Conservation (phyloP, 2,329 filamentous ascomycete species). For the Colletotrichum eremochloae region DNA sequence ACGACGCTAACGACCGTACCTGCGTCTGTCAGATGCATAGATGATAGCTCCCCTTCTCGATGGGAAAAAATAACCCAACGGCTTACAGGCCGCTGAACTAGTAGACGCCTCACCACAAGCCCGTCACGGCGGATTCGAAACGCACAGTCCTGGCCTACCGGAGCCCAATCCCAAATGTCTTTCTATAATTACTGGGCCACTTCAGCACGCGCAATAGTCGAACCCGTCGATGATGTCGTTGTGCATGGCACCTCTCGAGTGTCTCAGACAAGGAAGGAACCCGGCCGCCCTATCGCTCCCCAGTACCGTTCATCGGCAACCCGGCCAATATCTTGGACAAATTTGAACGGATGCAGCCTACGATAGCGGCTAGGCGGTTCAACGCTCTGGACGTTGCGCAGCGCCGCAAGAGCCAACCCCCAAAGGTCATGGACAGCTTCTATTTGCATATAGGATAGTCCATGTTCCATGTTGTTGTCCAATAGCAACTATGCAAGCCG, state of each 20-base stretch:
- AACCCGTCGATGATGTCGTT: neutral
- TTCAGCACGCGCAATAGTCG: neutral
- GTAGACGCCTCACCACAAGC: conserved; percentile 16
- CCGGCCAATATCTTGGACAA: neutral
- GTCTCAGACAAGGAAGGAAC: neutral
- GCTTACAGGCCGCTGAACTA: conserved; percentile 3
- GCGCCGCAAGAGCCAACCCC: neutral
- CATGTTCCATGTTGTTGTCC: neutral
- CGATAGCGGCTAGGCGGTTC: neutral
- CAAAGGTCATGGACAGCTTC: neutral
- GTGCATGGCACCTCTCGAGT: neutral
- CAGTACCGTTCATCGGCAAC: neutral
- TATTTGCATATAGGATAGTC: neutral
- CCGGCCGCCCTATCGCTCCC: neutral
- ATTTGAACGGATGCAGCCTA: neutral
- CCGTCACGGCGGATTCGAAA: conserved; percentile 1
- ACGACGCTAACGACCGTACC: conserved; percentile 12
- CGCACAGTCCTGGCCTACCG: conserved; percentile 6
- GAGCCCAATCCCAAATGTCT: neutral
- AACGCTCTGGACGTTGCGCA: neutral
- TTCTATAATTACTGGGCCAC: neutral
- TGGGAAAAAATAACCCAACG: conserved; percentile 6
- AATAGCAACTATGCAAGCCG: neutral
- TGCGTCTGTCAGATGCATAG: conserved; percentile 25
- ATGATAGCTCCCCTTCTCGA: neutral